Base-by-base conservation (phyloP, 73 alveolate species). In the Symbiodinium natans region DNA sequence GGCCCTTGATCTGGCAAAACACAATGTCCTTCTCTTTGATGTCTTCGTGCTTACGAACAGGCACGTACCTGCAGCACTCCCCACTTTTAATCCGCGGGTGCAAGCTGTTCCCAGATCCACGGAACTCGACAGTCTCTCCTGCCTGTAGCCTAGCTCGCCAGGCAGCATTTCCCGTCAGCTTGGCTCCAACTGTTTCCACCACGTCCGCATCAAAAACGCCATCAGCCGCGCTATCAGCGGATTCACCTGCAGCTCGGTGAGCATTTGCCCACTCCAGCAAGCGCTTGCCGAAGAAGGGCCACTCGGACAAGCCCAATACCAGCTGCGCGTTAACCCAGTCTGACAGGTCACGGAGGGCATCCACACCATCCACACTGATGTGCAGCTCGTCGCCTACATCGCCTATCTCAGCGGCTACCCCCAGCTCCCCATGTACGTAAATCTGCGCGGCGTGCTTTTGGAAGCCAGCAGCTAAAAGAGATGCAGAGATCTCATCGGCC, bases 121-220 rank as follows among this genome's bases (percentile, higher is more conserved):
- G 80, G 80, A 63, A 63, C 33, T 63, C 80, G 38, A 63, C 80
- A n/a, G 80, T 63, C 27, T 63, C 80, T 63, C 80, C 80, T 9
- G 80, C 80, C 36, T 63, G 80, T 36, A 63, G 80, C 80, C 80
- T 63, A 23, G 80, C 80, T 36, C 80, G 80, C 80, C 80, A 63
- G 31, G 80, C 80, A 0, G 80, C 80, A 63, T 63, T 63, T 63
- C 80, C 80, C 17, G 80, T 63, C 11, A 63, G 80, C 80, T 63
- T 63, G 31, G 80, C 36, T 63, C 80, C 75, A 27, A 27, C 80
- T 25, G 13, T 36, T 63, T 63, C 80, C 9, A 36, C 36, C 80
- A 63, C 38, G n/a, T 52, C 71, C 33, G 80, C 11, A 23, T 63
- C 80, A 4, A 63, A 9, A 3, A 63, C 11, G 36, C 80, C 80